Base-by-base conservation (phyloP, 1,284 basidiomycete species). In the Boletus calvinii region DNA sequence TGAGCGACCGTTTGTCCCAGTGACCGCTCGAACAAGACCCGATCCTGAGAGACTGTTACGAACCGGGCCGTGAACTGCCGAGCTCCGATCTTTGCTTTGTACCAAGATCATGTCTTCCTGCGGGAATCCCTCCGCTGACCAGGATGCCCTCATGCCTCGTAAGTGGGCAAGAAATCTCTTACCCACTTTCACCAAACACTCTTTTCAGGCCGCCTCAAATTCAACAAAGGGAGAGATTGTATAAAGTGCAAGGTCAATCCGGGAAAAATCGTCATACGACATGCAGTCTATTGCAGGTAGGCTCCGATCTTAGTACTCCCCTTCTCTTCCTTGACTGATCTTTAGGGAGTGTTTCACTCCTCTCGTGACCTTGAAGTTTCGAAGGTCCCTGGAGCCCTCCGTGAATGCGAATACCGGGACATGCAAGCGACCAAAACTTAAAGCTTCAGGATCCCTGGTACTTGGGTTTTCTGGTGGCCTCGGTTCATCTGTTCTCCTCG, bases 281-380 rank as follows among this genome's bases (percentile, higher is more conserved):
- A 91, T 65, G 82, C 85, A 22, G 85, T 89, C 15, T 92, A 91
- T 65, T 92, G 89, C 86, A 90, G 83, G 88, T 89, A 64, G 63
- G 82, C 50, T 50, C 22, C 29, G 9, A 20, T 32, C 24, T 24
- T 35, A 8, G 12, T 15, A 2, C 24, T 35, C 7, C 12, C 13
- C 2, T 36, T 26, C 12, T 37, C 30, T 32, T 38, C 22, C 39
- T 26, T 48, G 31, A 49, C 29, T 20, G 6, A 17, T 38, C 36
- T 42, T 3, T 58, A 90, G 88, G 71, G 74, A 77, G 10, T 91
- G 90, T 61, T 89, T 91, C 66, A 73, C 77, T 41, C 77, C 81
- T 3, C 74, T 85, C 32, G 72, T 89, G 3, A 74, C 74, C 7
- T 70, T 74, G 56, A 88, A 85, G 61, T 89, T 90, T 64, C 79